These are phyloP conservation scores for Nigrospora oryzae DNA, from an alignment of 2,329 filamentous ascomycete genomes.

Conservation along the genomic window DNA sequence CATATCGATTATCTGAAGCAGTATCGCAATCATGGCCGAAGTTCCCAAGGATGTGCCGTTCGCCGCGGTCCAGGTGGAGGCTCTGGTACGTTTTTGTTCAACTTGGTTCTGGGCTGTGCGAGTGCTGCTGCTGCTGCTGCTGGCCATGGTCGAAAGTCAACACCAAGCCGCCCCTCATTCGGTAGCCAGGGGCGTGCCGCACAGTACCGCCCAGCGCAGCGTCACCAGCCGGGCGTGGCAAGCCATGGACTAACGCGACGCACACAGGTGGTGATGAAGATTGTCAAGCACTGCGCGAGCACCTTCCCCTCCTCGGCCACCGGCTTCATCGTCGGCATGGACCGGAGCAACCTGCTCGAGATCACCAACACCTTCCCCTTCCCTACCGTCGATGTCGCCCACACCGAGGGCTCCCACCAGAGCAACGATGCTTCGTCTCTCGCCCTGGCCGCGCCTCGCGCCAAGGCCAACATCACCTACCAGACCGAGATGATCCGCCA, in stretches of 20 bases:
- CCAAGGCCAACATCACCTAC: conserved; percentile 82
- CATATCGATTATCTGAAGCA: conserved; percentile 4
- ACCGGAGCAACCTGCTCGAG: conserved; percentile 71
- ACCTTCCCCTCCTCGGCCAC: conserved; percentile 84
- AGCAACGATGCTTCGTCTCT: conserved; percentile 60
- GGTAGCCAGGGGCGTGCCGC: conserved; percentile 6
- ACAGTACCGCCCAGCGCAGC: no score
- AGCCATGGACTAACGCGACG: no score
- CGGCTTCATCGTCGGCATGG: conserved; percentile 89
- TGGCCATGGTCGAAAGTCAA: background rate
- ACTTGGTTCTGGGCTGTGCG: conserved; percentile 22
- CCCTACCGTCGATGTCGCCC: conserved; percentile 68
- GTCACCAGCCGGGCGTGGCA: no score
- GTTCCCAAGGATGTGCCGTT: conserved; percentile 60
- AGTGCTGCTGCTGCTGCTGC: conserved; percentile 7
- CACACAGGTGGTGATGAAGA: conserved; percentile 85
- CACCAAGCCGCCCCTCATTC: conserved; percentile 14
- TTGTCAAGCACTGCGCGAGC: conserved; percentile 89
- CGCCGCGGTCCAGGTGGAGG: conserved; percentile 87
- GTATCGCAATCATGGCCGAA: conserved; percentile 46
- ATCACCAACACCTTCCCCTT: conserved; percentile 95
- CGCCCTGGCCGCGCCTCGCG: conserved; percentile 81
- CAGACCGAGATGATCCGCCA: conserved; percentile 97
- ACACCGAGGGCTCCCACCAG: conserved; percentile 60
- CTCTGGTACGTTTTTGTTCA: conserved; percentile 60